Percentiles rank a stretch among this genome's conserved stretches.
These are phyloP conservation scores for Lepidopterella palustris DNA, from an alignment of 495 filamentous ascomycete genomes.

Conservation along the genomic window DNA sequence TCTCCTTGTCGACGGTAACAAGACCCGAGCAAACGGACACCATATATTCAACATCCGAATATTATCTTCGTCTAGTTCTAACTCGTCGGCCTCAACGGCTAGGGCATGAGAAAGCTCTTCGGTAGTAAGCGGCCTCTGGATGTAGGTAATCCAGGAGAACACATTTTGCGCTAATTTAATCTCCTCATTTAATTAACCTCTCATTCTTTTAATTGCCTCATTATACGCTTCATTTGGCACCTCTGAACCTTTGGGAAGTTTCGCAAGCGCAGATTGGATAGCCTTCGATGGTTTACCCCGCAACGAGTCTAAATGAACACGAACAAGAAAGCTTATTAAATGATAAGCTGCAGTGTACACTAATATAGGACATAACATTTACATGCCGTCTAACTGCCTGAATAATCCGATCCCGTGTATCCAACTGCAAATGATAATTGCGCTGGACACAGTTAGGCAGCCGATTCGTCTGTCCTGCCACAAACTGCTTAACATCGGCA, in stretches of 20 bases:
- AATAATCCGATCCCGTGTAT: background rate
- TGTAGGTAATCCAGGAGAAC: slow-evolving; percentile 43
- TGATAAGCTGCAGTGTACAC: background rate
- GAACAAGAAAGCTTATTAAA: slow-evolving; percentile 38
- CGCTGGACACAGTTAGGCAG: slow-evolving; percentile 9
- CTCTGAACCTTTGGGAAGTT: background rate
- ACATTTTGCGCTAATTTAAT: slow-evolving; percentile 33
- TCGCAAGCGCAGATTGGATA: slow-evolving; percentile 23
- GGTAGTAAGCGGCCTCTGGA: slow-evolving; percentile 37
- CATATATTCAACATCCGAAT: slow-evolving; percentile 39
- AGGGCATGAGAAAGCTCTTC: slow-evolving; percentile 46
- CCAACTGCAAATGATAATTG: background rate
- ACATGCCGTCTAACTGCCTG: slow-evolving; percentile 17
- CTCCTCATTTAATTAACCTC: slow-evolving; percentile 29
- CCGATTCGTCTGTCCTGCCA: slow-evolving; percentile 4
- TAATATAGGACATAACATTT: background rate
- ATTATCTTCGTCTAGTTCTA: slow-evolving; percentile 38
- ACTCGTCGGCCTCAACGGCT: slow-evolving; percentile 32
- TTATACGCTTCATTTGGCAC: slow-evolving; percentile 35
- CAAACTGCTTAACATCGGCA: slow-evolving; percentile 10
- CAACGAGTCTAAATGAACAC: slow-evolving; percentile 44
- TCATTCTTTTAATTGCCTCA: slow-evolving; percentile 40
- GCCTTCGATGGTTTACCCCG: slow-evolving; percentile 30
- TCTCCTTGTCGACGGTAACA: slow-evolving; percentile 43
- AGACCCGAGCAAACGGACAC: slow-evolving; percentile 47